Percentiles rank a stretch among this genome's conserved stretches.
phyloP scores from a whole-genome alignment of 345 rosid species.

The Salix dunnii region DNA sequence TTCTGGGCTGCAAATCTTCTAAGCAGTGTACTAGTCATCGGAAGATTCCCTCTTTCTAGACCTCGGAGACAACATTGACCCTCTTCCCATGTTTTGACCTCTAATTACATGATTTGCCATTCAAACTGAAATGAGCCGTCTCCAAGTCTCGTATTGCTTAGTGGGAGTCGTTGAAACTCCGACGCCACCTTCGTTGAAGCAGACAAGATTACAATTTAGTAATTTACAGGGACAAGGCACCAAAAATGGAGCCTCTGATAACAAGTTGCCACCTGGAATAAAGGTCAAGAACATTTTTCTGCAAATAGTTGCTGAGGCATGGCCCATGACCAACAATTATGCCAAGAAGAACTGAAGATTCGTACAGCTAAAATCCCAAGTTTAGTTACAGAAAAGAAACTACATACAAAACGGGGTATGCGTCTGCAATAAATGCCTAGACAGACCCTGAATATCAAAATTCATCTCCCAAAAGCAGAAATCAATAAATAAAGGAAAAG shows the following conservation, averaged over 20 bases:
- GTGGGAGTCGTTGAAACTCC: background rate
- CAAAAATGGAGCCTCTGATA: background rate
- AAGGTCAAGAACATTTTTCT: background rate
- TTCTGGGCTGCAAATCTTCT: too few relatives aligned
- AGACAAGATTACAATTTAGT: background rate
- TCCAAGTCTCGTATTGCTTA: background rate
- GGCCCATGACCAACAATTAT: background rate
- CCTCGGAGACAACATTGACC: too few relatives aligned
- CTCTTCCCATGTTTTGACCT: too few relatives aligned
- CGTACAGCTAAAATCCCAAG: background rate
- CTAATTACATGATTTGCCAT: too few relatives aligned
- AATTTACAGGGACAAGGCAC: background rate
- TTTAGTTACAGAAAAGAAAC: conserved; percentile 10
- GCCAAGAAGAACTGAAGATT: background rate
- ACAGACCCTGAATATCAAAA: background rate
- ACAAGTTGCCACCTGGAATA: background rate
- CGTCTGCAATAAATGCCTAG: background rate
- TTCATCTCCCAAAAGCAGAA: background rate
- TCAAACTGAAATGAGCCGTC: background rate
- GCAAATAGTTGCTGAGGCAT: background rate
- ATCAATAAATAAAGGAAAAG: background rate
- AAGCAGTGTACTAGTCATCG: too few relatives aligned
- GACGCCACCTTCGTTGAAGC: background rate
- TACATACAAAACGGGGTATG: background rate
- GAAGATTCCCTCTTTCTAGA: too few relatives aligned